phyloP scores from a whole-genome alignment of 208 protist genomes.

The Acanthamoeba pearcei region DNA sequence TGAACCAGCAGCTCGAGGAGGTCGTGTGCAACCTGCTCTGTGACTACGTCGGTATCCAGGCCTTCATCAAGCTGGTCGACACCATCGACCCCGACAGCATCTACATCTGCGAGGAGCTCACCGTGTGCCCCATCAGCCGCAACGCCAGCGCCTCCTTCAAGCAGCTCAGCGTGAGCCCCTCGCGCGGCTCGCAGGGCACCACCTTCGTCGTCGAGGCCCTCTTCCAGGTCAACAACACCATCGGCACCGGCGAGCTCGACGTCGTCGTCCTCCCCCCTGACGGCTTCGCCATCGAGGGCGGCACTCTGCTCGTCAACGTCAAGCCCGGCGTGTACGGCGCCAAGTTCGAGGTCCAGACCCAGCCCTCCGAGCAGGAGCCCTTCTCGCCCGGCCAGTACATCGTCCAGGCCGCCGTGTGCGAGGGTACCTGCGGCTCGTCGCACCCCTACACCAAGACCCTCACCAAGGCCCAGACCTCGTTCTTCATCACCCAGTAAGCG shows the following conservation, averaged over 20 bases:
- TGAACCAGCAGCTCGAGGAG: constrained; percentile 32
- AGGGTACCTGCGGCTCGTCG: constrained; percentile 80
- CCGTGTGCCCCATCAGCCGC: constrained; percentile 77
- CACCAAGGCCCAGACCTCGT: constrained; percentile 53
- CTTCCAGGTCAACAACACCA: constrained; percentile 76
- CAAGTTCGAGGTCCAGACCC: constrained; percentile 71
- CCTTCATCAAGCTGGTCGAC: constrained; percentile 67
- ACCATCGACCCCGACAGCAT: constrained; percentile 69
- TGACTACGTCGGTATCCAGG: constrained; percentile 57
- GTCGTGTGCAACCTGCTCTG: constrained; percentile 80
- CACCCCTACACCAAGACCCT: constrained; percentile 78
- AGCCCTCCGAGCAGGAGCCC: constrained; percentile 75
- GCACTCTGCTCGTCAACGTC: constrained; percentile 72
- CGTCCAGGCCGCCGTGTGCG: constrained; percentile 78
- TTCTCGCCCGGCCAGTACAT: constrained; percentile 77
- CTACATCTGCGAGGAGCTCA: constrained; percentile 79
- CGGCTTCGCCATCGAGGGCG: constrained; percentile 62
- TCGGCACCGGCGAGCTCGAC: constrained; percentile 81
- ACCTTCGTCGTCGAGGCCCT: constrained; percentile 69
- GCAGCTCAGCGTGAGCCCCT: constrained; percentile 66
- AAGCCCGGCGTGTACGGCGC: constrained; percentile 71
- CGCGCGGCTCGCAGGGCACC: constrained; percentile 75
- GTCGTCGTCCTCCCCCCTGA: constrained; percentile 71
- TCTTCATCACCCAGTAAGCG: constrained; percentile 77
- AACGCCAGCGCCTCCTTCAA: constrained; percentile 69